Evolutionary conservation across 768 basidiomycete genomes (phyloP), one percentile per base, ranked within the genome.

Genomic region (Lactarius hengduanensis): DNA sequence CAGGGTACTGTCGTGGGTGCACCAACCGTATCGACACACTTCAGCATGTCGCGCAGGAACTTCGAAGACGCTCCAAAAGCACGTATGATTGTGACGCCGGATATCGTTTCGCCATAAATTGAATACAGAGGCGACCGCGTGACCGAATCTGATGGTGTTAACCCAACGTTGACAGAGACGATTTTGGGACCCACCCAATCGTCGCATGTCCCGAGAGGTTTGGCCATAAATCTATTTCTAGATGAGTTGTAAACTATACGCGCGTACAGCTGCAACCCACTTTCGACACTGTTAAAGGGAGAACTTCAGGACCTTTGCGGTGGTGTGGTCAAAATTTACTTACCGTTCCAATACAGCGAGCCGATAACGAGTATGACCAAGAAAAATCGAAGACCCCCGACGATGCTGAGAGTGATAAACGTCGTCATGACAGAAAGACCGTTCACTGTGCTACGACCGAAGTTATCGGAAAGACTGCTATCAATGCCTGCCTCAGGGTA

Each of bases 51-150:
- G 61, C 91, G 80, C 69, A 94, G 76, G 75, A 93, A 92, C 74
- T 93, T 92, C 45, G 92, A 90, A 38, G 90, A 87, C 13, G 92
- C 92, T 16, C 94, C 94, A 73, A 94, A 97, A 0, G 94, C 89
- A 54, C 94, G 88, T 36, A 94, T 76, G 57, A 84, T 81, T 8
- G 82, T 74, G 40, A 82, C 80, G 11, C 82, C 79, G 2, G 78
- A 79, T 56, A 92, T 83, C 18, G 80, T 83, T 70, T 86, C 84
- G 15, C 78, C 78, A 62, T 81, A 82, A 60, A 82, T 76, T 5
- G 83, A 82, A 71, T 84, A 85, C 20, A 85, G 72, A 5, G 84
- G 84, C 0, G 82, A 80, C 41, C 81, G 75, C 3, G 79, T 80
- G 32, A 83, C 77, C n/a, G 77, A 79, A 63, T 81, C 79, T 74